These are phyloP conservation scores for Trichophyton verrucosum DNA, from an alignment of 2,329 filamentous ascomycete genomes.

Conservation along the genomic window DNA sequence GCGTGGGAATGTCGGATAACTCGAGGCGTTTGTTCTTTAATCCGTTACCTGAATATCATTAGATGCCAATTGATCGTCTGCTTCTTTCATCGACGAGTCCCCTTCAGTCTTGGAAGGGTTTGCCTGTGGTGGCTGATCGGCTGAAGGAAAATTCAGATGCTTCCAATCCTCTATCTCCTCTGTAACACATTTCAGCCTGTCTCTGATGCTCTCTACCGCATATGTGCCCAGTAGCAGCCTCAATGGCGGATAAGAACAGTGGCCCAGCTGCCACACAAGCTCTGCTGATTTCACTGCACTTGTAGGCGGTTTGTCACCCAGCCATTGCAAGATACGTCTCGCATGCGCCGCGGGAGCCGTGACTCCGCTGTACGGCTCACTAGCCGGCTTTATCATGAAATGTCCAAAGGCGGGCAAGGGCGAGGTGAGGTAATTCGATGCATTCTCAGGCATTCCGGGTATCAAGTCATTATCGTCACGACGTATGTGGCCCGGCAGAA, in stretches of 20 bases:
- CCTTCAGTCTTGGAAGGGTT: not conserved
- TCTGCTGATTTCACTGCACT: constrained; percentile 88
- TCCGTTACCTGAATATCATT: not conserved
- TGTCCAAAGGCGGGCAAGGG: constrained; percentile 76
- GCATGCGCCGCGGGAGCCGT: constrained; percentile 80
- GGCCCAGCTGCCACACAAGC: constrained; percentile 84
- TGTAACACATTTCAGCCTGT: constrained; percentile 76
- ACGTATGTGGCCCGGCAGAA: constrained; percentile 79
- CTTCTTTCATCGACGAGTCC: not conserved
- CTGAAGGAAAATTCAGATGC: constrained; percentile 56
- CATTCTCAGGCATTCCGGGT: constrained; percentile 11
- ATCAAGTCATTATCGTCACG: constrained; percentile 52
- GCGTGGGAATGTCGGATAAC: not conserved
- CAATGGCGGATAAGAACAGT: constrained; percentile 87
- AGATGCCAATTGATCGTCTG: not conserved
- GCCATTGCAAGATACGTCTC: constrained; percentile 83
- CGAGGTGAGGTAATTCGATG: constrained; percentile 21
- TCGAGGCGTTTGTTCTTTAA: not conserved
- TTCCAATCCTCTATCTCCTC: constrained; percentile 95
- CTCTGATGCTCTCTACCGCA: constrained; percentile 88
- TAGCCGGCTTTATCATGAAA: constrained; percentile 78
- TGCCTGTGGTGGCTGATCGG: constrained; percentile 19
- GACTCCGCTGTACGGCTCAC: constrained; percentile 63
- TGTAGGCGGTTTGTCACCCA: constrained; percentile 82
- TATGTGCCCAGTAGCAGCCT: constrained; percentile 81